These are phyloP conservation scores for Hyphopichia buzzinii DNA, from an alignment of 1,139 yeast species.

Conservation along the genomic window DNA sequence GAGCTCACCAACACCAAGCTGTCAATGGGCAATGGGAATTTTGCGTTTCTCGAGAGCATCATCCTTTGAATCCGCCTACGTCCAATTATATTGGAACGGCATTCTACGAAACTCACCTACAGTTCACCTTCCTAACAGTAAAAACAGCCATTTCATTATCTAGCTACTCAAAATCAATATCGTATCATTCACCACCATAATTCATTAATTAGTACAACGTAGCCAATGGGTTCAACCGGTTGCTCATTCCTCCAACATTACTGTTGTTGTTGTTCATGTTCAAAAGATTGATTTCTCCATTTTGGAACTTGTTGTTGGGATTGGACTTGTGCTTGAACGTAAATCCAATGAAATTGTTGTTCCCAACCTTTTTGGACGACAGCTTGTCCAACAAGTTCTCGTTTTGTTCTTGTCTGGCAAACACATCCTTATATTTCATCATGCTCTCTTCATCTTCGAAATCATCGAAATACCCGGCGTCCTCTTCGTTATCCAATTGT, in stretches of 20 bases:
- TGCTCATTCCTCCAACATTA: constrained; percentile 17
- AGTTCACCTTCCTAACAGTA: no score
- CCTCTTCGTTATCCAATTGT: constrained; percentile 92
- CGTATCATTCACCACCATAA: no score
- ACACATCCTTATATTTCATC: constrained; percentile 97
- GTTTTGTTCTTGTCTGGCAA: constrained; percentile 82
- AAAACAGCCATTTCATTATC: no score
- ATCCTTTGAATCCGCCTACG: no score
- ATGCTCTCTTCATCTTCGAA: constrained; percentile 94
- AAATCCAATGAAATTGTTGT: constrained; percentile 84
- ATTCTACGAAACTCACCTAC: no score
- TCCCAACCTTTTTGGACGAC: constrained; percentile 27
- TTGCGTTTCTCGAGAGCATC: no score
- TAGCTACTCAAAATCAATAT: no score
- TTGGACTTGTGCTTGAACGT: constrained; percentile 88
- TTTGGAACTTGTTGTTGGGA: constrained; percentile 50
- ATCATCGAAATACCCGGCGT: constrained; percentile 98
- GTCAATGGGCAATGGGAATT: no score
- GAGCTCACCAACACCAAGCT: no score
- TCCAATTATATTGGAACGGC: no score
- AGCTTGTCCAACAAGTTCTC: constrained; percentile 72
- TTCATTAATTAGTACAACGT: constrained; percentile 44
- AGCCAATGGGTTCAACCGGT: constrained; percentile 43
- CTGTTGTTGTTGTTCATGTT: constrained; percentile 11
- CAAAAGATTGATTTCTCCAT: constrained; percentile 41